These are phyloP conservation scores for Fusarium sp. DNA, from an alignment of 2,329 filamentous ascomycete species.

Conservation along the genomic window DNA sequence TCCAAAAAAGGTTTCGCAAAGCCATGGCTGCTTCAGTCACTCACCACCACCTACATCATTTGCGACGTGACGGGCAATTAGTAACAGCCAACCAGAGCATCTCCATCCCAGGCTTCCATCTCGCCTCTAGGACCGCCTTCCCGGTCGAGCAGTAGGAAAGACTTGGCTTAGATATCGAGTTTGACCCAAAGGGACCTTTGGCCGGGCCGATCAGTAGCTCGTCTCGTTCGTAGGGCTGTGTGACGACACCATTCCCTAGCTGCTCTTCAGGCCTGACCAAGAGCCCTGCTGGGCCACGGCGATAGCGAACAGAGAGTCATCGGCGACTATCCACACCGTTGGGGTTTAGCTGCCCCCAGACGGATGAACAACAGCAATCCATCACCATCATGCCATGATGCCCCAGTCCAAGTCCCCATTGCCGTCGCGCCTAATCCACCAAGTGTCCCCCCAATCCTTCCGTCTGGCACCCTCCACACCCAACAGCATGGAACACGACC, in stretches of 20 bases:
- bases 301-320: slow-evolving; percentile 1
- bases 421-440: slow-evolving; percentile 17
- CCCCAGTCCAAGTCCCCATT: slow-evolving; percentile 7
- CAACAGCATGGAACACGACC: slow-evolving; percentile 26
- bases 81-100: slow-evolving; percentile 30
- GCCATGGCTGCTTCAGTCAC: not conserved
- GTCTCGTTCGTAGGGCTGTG: slow-evolving; percentile 46
- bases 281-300: not conserved
- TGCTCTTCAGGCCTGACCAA: slow-evolving; percentile 3
- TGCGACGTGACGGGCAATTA: slow-evolving; percentile 19
- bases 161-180: not conserved
- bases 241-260: slow-evolving; percentile 40
- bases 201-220: slow-evolving; percentile 39
- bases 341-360: slow-evolving; percentile 11
- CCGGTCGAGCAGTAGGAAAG: slow-evolving; percentile 13
- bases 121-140: slow-evolving; percentile 38
- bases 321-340: slow-evolving; percentile 29
- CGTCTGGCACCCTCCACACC: slow-evolving; percentile 21
- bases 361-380: slow-evolving; percentile 10
- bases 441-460: slow-evolving; percentile 1
- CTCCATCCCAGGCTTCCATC: slow-evolving; percentile 31
- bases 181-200: slow-evolving; percentile 25
- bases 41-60: slow-evolving; percentile 9
- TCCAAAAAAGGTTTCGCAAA: slow-evolving; percentile 14
- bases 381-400: slow-evolving; percentile 27